Evolutionary conservation across 2,329 filamentous ascomycete genomes (phyloP).

Genomic region (Zasmidium angulare): DNA sequence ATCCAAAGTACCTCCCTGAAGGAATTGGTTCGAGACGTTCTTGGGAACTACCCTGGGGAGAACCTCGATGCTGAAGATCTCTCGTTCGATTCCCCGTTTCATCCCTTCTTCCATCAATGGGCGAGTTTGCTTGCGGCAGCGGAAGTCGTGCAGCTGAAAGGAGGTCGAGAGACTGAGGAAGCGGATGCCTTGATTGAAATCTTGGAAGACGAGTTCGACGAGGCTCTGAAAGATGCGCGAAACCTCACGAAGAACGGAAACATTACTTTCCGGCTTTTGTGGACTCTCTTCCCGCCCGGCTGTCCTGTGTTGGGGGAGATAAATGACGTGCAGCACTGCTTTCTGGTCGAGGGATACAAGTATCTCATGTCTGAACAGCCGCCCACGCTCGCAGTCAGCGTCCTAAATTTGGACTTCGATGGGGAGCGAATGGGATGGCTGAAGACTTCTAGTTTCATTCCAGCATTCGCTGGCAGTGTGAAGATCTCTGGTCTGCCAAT

Average conservation of each 20-base stretch:
- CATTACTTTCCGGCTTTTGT: constrained; percentile 18
- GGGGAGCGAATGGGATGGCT: constrained; percentile 16
- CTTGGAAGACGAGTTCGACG: constrained; percentile 9
- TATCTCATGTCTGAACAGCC: constrained; percentile 13
- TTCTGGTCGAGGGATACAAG: constrained; percentile 14
- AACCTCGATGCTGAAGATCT: constrained; percentile 16
- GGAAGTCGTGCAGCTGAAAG: constrained; percentile 1
- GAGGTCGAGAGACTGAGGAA: constrained; percentile 8
- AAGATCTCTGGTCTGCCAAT: constrained; percentile 10
- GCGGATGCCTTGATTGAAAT: constrained; percentile 11
- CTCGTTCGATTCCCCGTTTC: constrained; percentile 15
- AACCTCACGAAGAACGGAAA: constrained; percentile 17
- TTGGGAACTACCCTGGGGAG: constrained; percentile 18
- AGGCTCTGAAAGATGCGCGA: constrained; percentile 6
- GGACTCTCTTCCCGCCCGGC: constrained; percentile 20
- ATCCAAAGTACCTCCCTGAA: constrained; percentile 18
- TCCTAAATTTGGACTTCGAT: constrained; percentile 15
- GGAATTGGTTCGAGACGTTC: constrained; percentile 8
- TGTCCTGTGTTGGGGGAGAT: constrained; percentile 10
- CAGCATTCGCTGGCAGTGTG: constrained; percentile 10
- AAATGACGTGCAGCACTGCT: constrained; percentile 13
- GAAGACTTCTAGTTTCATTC: constrained; percentile 6
- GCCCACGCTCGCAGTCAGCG: constrained; percentile 9
- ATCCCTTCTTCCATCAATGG: constrained; percentile 19
- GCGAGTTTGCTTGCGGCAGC: constrained; percentile 9